phyloP scores from a whole-genome alignment of 495 filamentous ascomycete genomes.

The Aspergillus hancockii region DNA sequence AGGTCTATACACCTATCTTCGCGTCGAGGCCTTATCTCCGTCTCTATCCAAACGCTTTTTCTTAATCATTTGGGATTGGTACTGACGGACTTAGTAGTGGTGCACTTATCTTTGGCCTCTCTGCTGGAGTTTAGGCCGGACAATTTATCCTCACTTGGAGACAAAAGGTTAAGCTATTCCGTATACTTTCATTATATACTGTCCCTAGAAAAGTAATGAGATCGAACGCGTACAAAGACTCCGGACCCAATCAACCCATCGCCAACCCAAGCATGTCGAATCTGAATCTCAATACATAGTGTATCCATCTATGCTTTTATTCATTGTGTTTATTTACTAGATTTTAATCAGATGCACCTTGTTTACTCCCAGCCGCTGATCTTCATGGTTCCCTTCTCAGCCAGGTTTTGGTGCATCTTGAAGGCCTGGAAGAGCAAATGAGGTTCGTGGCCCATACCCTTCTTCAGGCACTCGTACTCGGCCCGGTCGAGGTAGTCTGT shows the following conservation, averaged over 20 bases:
- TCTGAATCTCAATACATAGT: neutral
- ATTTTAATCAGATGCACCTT: neutral
- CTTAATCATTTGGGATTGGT: too few relatives aligned
- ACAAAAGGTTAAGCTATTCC: neutral
- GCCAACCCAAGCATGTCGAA: constrained; percentile 7
- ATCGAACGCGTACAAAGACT: constrained; percentile 5
- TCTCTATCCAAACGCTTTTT: too few relatives aligned
- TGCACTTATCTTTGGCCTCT: too few relatives aligned
- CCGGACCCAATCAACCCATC: constrained; percentile 11
- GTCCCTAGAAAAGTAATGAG: neutral
- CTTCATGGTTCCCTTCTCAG: constrained; percentile 83
- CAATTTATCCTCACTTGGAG: too few relatives aligned
- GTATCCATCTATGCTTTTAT: neutral
- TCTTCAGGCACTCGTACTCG: constrained; percentile 82
- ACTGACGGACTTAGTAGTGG: too few relatives aligned
- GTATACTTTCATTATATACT: neutral
- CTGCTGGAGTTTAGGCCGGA: too few relatives aligned
- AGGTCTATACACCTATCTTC: too few relatives aligned
- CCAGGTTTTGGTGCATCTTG: constrained; percentile 84
- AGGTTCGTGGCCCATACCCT: constrained; percentile 89
- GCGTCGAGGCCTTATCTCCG: too few relatives aligned
- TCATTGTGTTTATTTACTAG: neutral
- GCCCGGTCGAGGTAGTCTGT: constrained; percentile 83
- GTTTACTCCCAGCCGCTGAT: constrained; percentile 58
- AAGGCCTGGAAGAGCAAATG: constrained; percentile 82